Evolutionary conservation across 441 rosid genomes (phyloP), one percentile per base, ranked within the genome.

Genomic region (Daphne laureola): DNA sequence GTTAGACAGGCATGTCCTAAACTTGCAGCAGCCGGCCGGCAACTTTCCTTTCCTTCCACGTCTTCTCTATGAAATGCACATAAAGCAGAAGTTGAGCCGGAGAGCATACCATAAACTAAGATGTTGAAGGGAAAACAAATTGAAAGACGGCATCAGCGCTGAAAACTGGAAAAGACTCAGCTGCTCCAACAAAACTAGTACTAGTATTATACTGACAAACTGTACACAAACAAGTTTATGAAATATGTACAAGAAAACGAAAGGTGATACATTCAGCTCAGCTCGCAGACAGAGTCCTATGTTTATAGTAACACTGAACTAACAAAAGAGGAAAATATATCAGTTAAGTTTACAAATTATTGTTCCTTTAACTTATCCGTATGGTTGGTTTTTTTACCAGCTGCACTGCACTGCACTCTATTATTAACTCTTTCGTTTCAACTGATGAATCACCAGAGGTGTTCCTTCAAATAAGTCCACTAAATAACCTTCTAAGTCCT

Each of bases 401-500:
- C 54, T 57, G 58, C 66, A 58, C 17, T 55, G n/a, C n/a, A n/a
- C 48, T 40, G 58, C 45, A 59, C 59, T 47, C 72, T 80, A n/a
- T 18, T 75, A 81, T 41, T 75, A 62, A 77, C 62, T 76, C 73
- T 82, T 80, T 79, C 88, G 80, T 70, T 84, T 86, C 31, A 66
- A 66, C 57, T 86, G 86, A 69, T 89, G 95, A 67, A 89, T 73
- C 61, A 82, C 85, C 70, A 76, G 65, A 43, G 86, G 84, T 0
- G 61, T 62, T 62, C 97, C 97, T 81, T 87, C 97, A 50, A 90
- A 90, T 46, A 90, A 70, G 68, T 90, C 89, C 58, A 71, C 64
- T 56, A 87, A 67, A 69, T 78, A 82, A 68, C 73, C 72, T 78
- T 90, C 97, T 51, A 90, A 67, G 60, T 90, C 97, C 49, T 90